These are phyloP conservation scores for Cymbopogon flexuosus DNA, from an alignment of 202 grass and related monocot species.

Conservation along the genomic window DNA sequence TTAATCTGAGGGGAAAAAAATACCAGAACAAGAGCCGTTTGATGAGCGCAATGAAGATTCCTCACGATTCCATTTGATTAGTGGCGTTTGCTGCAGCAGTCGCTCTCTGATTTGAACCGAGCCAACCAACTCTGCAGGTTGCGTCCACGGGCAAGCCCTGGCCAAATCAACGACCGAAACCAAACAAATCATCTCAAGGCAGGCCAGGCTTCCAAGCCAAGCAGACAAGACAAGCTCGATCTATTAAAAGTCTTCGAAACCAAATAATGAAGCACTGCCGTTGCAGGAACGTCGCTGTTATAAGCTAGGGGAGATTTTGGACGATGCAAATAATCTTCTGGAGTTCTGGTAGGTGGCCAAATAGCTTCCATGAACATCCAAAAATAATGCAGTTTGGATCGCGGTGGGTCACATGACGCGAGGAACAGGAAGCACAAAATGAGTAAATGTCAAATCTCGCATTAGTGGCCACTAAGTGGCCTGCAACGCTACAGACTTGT, in stretches of 20 bases:
- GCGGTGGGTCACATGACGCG: background rate
- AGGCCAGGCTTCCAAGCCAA: background rate
- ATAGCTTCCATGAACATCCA: background rate
- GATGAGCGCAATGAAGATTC: slow-evolving; percentile 31
- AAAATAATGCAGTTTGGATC: background rate
- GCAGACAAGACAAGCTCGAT: background rate
- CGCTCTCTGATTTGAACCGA: slow-evolving; percentile 24
- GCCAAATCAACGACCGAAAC: slow-evolving; percentile 3
- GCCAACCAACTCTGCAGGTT: background rate
- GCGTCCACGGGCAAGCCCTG: background rate
- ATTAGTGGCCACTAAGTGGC: background rate
- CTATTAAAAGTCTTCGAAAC: background rate
- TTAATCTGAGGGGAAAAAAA: background rate
- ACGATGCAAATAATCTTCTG: background rate
- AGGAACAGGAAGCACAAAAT: background rate
- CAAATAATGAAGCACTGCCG: background rate
- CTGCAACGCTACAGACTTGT: background rate
- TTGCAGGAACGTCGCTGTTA: slow-evolving; percentile 19
- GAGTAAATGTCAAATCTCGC: background rate
- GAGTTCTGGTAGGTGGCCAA: background rate
- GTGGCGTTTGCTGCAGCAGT: slow-evolving; percentile 11
- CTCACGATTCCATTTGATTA: slow-evolving; percentile 22
- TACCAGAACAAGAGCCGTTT: too few species aligned
- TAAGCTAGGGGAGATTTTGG: background rate
- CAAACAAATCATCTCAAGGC: background rate